Evolutionary conservation across 2,329 filamentous ascomycete species (phyloP).

Genomic region (Daldinia sp.): DNA sequence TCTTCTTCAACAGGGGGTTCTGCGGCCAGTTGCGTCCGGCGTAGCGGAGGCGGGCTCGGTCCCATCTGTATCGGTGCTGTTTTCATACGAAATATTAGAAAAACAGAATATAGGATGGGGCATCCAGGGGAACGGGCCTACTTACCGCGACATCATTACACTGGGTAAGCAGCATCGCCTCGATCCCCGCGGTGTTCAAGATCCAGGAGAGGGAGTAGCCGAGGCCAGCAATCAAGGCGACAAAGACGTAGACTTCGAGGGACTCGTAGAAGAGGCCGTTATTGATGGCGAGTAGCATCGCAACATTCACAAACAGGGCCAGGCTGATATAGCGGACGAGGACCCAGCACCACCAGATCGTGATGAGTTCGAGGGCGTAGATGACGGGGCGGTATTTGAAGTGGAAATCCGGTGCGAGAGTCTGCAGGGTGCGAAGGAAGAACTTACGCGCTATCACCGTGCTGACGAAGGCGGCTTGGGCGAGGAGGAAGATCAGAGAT

Average conservation of each 20-base stretch:
- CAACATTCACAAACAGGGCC: neutral
- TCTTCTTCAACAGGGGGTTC: neutral
- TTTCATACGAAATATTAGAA: neutral
- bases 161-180: neutral
- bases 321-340: neutral
- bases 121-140: neutral
- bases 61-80: slow-evolving; percentile 5
- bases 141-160: neutral
- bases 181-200: neutral
- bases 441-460: neutral
- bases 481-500: neutral
- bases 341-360: neutral
- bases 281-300: neutral
- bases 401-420: neutral
- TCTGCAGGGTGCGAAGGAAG: neutral
- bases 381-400: neutral
- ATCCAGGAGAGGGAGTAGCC: neutral
- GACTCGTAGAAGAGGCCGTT: neutral
- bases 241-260: slow-evolving; percentile 1
- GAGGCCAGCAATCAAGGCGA: neutral
- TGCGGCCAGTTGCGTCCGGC: neutral
- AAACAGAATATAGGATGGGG: neutral
- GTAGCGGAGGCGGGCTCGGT: neutral
- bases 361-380: neutral
- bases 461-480: neutral